Evolutionary conservation across 768 basidiomycete species (phyloP).

Genomic region (Pleurotus tuoliensis): DNA sequence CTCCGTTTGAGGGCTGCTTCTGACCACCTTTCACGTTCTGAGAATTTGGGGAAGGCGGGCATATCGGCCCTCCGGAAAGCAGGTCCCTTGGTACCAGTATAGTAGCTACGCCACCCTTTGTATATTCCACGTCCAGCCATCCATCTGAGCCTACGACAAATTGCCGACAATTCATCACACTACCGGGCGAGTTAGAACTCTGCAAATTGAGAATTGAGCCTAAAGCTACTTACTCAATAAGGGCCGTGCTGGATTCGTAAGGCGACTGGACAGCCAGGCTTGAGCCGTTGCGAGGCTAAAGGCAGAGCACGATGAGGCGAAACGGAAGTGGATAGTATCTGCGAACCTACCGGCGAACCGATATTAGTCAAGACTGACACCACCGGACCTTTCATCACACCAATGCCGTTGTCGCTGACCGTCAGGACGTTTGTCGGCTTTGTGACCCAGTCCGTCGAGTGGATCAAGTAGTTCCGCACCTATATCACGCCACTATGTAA

Average conservation of each 20-base stretch:
- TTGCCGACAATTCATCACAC: slow-evolving; percentile 62
- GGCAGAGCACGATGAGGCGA: background rate
- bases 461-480: slow-evolving; percentile 63
- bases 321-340: background rate
- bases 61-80: slow-evolving; percentile 35
- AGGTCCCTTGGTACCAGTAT: slow-evolving; percentile 44
- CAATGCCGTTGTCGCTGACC: slow-evolving; percentile 47
- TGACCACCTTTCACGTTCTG: slow-evolving; percentile 1
- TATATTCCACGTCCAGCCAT: slow-evolving; percentile 58
- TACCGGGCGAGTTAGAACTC: slow-evolving; percentile 15
- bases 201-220: background rate
- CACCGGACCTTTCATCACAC: slow-evolving; percentile 60
- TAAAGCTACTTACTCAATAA: slow-evolving; percentile 47
- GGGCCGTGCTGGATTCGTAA: slow-evolving; percentile 41
- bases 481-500: slow-evolving; percentile 16
- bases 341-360: slow-evolving; percentile 57
- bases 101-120: slow-evolving; percentile 55
- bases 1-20: background rate
- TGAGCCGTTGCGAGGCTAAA: slow-evolving; percentile 53
- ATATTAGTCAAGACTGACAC: slow-evolving; percentile 66
- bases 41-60: slow-evolving; percentile 18
- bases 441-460: slow-evolving; percentile 52
- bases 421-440: slow-evolving; percentile 50
- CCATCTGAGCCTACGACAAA: slow-evolving; percentile 67
- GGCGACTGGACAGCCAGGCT: slow-evolving; percentile 56